These are phyloP conservation scores for Penicillium sclerotiorum DNA, from an alignment of 2,329 filamentous ascomycete species.

Conservation along the genomic window DNA sequence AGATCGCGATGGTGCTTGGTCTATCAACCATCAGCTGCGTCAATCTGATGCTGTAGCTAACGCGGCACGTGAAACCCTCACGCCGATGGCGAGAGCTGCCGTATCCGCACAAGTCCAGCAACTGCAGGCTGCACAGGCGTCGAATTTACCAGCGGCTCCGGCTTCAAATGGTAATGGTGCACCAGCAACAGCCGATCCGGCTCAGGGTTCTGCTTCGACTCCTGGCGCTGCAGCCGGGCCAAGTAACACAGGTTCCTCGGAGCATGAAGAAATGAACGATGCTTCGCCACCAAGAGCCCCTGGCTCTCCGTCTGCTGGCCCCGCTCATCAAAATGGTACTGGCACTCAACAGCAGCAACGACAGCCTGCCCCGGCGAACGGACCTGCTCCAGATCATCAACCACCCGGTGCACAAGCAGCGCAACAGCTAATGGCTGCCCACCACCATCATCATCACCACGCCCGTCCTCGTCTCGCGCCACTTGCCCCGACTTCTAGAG, in stretches of 20 bases:
- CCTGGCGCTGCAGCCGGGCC: too few species aligned
- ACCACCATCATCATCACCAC: constrained; percentile 23
- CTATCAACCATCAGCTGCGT: constrained; percentile 70
- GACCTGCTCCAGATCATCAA: too few species aligned
- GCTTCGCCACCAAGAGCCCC: background rate
- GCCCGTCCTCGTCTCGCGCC: constrained; percentile 29
- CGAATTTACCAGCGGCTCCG: constrained; percentile 10
- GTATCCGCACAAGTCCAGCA: constrained; percentile 25
- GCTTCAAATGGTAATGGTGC: background rate
- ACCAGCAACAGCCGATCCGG: too few species aligned
- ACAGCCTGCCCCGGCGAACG: too few species aligned
- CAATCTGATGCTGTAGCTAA: constrained; percentile 58
- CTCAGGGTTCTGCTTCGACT: too few species aligned
- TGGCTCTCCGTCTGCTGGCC: background rate
- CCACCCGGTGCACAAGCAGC: background rate
- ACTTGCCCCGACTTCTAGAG: constrained; percentile 56
- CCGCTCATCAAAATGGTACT: constrained; percentile 5
- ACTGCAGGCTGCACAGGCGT: constrained; percentile 20
- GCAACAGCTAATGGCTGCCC: constrained; percentile 1
- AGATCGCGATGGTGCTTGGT: constrained; percentile 83
- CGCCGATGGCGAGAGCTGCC: constrained; percentile 19
- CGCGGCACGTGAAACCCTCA: constrained; percentile 29
- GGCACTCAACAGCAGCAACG: background rate
- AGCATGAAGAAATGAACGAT: constrained; percentile 2
- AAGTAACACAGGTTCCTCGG: too few species aligned